A percentile compares a stretch with the other conserved stretches of the same genome.
phyloP scores from a whole-genome alignment of 305 asterid genomes.

The Plantago rigida region DNA sequence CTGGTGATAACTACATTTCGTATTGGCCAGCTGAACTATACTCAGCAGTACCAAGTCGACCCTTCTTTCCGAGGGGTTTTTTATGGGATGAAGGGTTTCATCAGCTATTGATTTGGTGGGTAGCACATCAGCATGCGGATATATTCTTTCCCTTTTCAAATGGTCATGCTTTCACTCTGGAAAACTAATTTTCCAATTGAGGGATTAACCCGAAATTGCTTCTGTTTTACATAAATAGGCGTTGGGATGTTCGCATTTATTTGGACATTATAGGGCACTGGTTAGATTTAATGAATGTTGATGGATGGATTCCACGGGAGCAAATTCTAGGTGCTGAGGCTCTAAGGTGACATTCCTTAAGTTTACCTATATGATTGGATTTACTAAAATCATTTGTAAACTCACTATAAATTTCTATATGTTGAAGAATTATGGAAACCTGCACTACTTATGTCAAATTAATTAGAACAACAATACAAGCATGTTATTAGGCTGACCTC shows the following conservation, averaged over 20 bases:
- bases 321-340: constrained; percentile 97
- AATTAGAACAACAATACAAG: no score
- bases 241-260: constrained; percentile 80
- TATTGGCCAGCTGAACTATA: constrained; percentile 98
- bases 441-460: neutral
- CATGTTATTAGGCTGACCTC: no score
- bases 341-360: constrained; percentile 48
- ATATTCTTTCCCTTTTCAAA: neutral
- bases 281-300: constrained; percentile 88
- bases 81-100: constrained; percentile 99
- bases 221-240: constrained; percentile 48
- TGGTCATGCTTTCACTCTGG: constrained; percentile 2
- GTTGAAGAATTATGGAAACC: constrained; percentile 12
- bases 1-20: constrained; percentile 44
- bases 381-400: neutral
- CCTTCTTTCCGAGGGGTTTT: constrained; percentile 95
- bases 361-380: neutral
- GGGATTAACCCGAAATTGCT: constrained; percentile 9
- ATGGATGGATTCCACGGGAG: constrained; percentile 99
- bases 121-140: constrained; percentile 23
- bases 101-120: constrained; percentile 82
- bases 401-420: constrained; percentile 7
- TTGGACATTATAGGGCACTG: constrained; percentile 92
- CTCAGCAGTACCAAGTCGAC: constrained; percentile 96
- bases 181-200: constrained; percentile 13